Conservation (phyloP, 352 stramenopile genomes). For the Phytophthora cactorum region DNA sequence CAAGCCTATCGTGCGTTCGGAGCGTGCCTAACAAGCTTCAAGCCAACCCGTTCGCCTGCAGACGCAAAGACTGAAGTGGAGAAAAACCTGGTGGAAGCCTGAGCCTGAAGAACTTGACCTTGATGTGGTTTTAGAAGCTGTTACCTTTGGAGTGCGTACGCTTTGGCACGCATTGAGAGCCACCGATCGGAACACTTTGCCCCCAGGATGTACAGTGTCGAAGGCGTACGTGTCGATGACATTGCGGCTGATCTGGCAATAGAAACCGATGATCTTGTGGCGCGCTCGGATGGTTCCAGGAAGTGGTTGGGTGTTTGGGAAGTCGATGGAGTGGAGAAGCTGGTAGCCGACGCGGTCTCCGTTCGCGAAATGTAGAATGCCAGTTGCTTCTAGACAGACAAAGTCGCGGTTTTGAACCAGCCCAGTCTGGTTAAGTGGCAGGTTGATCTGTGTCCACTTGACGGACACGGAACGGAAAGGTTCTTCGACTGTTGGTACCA, state of each 20-base stretch:
- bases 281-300: constrained; percentile 41
- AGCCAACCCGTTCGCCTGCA: constrained; percentile 95
- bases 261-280: constrained; percentile 53
- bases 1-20: constrained; percentile 96
- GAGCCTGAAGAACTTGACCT: constrained; percentile 87
- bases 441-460: constrained; percentile 53
- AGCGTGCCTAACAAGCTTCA: constrained; percentile 98
- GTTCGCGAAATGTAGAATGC: constrained; percentile 44
- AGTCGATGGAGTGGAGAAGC: constrained; percentile 57
- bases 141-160: no score
- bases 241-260: constrained; percentile 34
- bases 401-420: constrained; percentile 64
- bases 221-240: constrained; percentile 51
- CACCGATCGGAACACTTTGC: constrained; percentile 32
- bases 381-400: constrained; percentile 58
- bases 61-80: constrained; percentile 96
- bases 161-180: constrained; percentile 7
- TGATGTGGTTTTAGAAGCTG: no score
- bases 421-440: constrained; percentile 34
- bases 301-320: constrained; percentile 31
- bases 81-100: constrained; percentile 39
- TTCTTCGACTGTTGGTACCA: constrained; percentile 32
- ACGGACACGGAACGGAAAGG: constrained; percentile 54
- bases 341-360: constrained; percentile 62
- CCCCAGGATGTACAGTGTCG: constrained; percentile 33